phyloP scores from a whole-genome alignment of 495 filamentous ascomycete species.

The Neurospora pannonica region DNA sequence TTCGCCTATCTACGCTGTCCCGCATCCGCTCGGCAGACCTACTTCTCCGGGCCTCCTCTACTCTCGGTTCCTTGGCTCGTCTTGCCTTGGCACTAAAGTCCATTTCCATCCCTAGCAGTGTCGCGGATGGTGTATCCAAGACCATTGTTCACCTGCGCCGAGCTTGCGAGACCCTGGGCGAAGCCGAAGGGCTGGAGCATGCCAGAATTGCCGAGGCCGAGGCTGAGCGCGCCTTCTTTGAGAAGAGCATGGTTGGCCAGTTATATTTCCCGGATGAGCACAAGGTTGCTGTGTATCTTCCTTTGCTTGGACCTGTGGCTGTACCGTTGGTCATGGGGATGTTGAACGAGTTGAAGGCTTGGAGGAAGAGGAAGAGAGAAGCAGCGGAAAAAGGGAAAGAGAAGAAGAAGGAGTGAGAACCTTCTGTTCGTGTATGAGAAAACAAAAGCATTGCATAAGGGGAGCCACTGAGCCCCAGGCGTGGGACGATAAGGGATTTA shows the following conservation, averaged over 20 bases:
- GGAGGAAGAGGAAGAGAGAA: constrained; percentile 34
- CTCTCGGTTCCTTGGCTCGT: constrained; percentile 83
- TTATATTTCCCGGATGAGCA: constrained; percentile 97
- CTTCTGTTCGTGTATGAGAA: background rate
- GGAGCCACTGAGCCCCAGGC: background rate
- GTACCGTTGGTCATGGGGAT: constrained; percentile 79
- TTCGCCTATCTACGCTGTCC: constrained; percentile 74
- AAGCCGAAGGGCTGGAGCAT: constrained; percentile 53
- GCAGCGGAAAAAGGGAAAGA: constrained; percentile 15
- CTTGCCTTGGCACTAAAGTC: constrained; percentile 76
- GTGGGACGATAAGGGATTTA: background rate
- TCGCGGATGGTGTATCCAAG: constrained; percentile 73
- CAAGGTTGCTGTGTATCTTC: constrained; percentile 94
- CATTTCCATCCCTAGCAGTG: constrained; percentile 80
- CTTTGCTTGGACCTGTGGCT: constrained; percentile 81
- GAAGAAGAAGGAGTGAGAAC: constrained; percentile 22
- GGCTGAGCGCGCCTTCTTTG: constrained; percentile 93
- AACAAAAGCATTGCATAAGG: background rate
- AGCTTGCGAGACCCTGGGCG: constrained; percentile 64
- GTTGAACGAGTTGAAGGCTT: constrained; percentile 66
- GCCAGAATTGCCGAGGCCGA: constrained; percentile 78
- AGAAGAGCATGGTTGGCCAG: constrained; percentile 98
- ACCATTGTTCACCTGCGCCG: constrained; percentile 67
- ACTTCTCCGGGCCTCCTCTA: constrained; percentile 82
- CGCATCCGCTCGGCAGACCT: constrained; percentile 80